phyloP scores from a whole-genome alignment of 306 rosid species.

The Erythrophleum fordii region DNA sequence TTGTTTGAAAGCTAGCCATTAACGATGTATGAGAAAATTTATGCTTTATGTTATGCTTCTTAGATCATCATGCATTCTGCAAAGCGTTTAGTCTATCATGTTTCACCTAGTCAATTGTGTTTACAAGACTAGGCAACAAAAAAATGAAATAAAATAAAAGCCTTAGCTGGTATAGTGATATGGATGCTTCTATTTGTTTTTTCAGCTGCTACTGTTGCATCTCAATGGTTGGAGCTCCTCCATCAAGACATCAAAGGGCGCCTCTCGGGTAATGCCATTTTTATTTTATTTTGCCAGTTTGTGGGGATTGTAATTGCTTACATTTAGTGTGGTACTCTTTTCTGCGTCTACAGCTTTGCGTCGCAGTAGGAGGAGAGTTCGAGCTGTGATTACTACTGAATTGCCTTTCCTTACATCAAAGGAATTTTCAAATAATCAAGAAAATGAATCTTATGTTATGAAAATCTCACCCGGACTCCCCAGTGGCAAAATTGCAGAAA shows the following conservation, averaged over 20 bases:
- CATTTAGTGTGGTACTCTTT: constrained; percentile 12
- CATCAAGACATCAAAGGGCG: constrained; percentile 90
- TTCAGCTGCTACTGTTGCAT: constrained; percentile 97
- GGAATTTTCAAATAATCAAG: constrained; percentile 68
- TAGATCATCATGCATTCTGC: constrained; percentile 6
- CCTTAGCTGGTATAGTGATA: constrained; percentile 39
- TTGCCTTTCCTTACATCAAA: constrained; percentile 78
- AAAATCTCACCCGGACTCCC: constrained; percentile 46
- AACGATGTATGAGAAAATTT: constrained; percentile 1
- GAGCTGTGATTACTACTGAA: constrained; percentile 77
- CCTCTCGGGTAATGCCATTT: constrained; percentile 66
- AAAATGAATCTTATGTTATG: constrained; percentile 44
- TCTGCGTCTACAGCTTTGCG: constrained; percentile 68
- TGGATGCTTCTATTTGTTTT: constrained; percentile 29
- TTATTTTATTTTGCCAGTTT: constrained; percentile 18
- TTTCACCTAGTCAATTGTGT: constrained; percentile 23
- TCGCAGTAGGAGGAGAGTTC: constrained; percentile 85
- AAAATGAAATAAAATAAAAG: constrained; percentile 8
- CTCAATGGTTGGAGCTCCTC: constrained; percentile 93
- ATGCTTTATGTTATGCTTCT: constrained; percentile 20
- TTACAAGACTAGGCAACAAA: not conserved
- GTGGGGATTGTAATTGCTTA: constrained; percentile 27
- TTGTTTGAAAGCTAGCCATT: constrained; percentile 19
- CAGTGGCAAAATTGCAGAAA: constrained; percentile 53
- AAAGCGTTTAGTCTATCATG: not conserved